Evolutionary conservation across 1,284 basidiomycete species (phyloP).

Genomic region (Cutaneotrichosporon spelunceum): DNA sequence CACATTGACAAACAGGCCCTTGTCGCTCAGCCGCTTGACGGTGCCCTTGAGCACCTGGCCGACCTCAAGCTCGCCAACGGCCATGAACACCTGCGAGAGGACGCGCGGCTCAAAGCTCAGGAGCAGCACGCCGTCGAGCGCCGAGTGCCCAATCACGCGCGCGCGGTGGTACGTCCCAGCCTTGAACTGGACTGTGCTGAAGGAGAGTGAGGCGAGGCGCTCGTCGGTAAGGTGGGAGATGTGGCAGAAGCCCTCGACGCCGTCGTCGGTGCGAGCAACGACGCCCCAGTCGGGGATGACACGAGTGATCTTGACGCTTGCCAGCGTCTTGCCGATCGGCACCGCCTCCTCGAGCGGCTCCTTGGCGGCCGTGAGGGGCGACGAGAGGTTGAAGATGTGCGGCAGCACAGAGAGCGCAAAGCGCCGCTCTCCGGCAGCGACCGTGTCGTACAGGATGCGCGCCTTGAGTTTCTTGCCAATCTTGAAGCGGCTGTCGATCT

Average conservation of each 20-base stretch:
- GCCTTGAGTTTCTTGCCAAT: conserved; percentile 83
- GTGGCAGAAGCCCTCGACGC: conserved; percentile 79
- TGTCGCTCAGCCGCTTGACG: conserved; percentile 74
- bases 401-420: conserved; percentile 75
- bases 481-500: conserved; percentile 61
- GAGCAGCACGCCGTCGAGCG: conserved; percentile 83
- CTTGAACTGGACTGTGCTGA: conserved; percentile 72
- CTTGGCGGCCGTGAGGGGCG: conserved; percentile 42
- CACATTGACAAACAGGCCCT: conserved; percentile 77
- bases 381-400: conserved; percentile 64
- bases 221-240: conserved; percentile 94
- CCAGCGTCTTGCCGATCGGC: conserved; percentile 69
- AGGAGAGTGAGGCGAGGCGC: conserved; percentile 71
- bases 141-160: conserved; percentile 83
- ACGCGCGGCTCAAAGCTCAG: conserved; percentile 79
- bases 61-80: conserved; percentile 75
- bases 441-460: conserved; percentile 78
- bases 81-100: conserved; percentile 81
- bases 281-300: conserved; percentile 80
- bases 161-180: conserved; percentile 74
- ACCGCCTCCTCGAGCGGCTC: conserved; percentile 59
- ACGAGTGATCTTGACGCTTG: conserved; percentile 66
- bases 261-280: conserved; percentile 63
- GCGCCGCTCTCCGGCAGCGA: conserved; percentile 64
- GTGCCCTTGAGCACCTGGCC: conserved; percentile 81